Conservation (phyloP, 2,329 filamentous ascomycete species). For the Parasarocladium wereldwijsianum region DNA sequence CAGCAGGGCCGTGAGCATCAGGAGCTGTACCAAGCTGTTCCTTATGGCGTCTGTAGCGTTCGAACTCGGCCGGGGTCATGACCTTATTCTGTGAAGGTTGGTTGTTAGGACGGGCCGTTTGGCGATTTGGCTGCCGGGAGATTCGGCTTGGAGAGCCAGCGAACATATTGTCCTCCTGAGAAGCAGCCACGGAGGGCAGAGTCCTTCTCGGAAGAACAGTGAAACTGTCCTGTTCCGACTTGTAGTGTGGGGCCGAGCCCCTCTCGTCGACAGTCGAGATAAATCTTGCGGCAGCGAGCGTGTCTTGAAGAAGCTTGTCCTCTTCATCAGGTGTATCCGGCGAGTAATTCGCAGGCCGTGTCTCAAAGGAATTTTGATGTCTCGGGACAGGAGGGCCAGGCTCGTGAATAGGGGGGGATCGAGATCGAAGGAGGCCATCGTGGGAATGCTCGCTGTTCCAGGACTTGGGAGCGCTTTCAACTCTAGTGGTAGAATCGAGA, state of each 20-base stretch:
- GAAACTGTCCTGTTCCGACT: conserved; percentile 3
- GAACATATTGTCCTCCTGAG: conserved; percentile 36
- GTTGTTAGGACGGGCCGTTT: conserved; percentile 18
- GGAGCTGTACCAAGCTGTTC: conserved; percentile 37
- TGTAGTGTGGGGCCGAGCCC: neutral
- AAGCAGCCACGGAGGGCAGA: conserved; percentile 5
- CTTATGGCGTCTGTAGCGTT: conserved; percentile 63
- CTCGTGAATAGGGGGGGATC: conserved; percentile 21
- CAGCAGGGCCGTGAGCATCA: neutral
- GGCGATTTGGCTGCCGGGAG: conserved; percentile 12
- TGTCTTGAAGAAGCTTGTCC: conserved; percentile 35
- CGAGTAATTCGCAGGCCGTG: conserved; percentile 4
- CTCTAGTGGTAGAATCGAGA: conserved; percentile 26
- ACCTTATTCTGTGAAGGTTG: conserved; percentile 49
- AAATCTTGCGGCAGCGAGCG: conserved; percentile 32
- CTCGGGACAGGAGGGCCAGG: conserved; percentile 24
- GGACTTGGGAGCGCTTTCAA: conserved; percentile 31
- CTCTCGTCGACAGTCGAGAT: conserved; percentile 17
- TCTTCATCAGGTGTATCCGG: conserved; percentile 28
- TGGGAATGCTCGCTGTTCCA: conserved; percentile 33
- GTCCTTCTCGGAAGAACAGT: conserved; percentile 4
- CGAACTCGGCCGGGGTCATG: conserved; percentile 83
- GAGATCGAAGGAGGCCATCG: conserved; percentile 29
- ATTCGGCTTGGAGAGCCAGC: conserved; percentile 18
- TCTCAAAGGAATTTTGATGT: conserved; percentile 18